These are phyloP conservation scores for Tetrahymena malaccensis DNA, from an alignment of 73 alveolate genomes.

Conservation along the genomic window DNA sequence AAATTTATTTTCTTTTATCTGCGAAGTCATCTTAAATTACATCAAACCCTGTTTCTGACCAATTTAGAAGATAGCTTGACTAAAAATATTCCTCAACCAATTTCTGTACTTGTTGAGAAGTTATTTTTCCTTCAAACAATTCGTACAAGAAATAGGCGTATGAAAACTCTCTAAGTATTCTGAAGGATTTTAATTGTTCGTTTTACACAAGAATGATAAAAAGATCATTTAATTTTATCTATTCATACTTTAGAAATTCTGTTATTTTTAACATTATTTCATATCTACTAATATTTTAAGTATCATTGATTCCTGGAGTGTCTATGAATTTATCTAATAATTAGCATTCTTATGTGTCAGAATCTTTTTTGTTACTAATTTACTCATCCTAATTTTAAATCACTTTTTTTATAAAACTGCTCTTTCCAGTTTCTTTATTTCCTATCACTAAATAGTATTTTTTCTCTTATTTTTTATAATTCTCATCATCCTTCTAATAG, in stretches of 20 bases:
- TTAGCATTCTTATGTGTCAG: background rate
- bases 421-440: background rate
- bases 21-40: too few species aligned
- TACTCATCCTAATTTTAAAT: background rate
- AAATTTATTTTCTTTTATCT: too few species aligned
- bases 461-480: too few species aligned
- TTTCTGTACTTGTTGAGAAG: background rate
- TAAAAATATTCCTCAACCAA: background rate
- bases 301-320: too few species aligned
- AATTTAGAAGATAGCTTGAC: background rate
- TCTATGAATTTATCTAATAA: background rate
- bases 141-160: background rate
- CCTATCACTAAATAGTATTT: background rate
- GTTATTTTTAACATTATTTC: background rate
- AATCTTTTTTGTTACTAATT: background rate
- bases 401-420: background rate
- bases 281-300: background rate
- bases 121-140: background rate
- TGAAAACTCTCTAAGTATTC: background rate
- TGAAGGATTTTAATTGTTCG: background rate
- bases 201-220: background rate
- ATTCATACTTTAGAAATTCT: background rate
- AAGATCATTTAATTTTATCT: background rate
- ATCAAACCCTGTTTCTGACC: background rate
- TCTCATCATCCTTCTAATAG: too few species aligned